Evolutionary conservation across 140 eudicot genomes (phyloP).

Genomic region (Stevia rebaudiana): DNA sequence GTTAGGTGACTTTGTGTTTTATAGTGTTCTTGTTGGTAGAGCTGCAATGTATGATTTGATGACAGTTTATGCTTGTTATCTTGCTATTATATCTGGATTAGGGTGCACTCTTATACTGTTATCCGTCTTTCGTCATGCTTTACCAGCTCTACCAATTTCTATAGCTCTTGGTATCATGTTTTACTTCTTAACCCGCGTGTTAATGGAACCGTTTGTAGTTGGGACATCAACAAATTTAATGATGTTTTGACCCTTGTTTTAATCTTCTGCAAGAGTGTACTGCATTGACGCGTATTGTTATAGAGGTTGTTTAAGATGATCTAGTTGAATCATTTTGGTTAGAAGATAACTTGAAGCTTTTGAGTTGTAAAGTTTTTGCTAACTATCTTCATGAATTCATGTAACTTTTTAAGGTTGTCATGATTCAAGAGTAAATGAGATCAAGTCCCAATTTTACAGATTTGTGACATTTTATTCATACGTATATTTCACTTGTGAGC

Average conservation of each 20-base stretch:
- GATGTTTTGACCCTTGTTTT: constrained; percentile 57
- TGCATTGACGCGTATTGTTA: constrained; percentile 19
- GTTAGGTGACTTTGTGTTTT: constrained; percentile 92
- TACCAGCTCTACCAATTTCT: constrained; percentile 96
- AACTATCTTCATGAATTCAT: constrained; percentile 3
- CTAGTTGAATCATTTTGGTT: constrained; percentile 12
- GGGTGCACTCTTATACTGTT: constrained; percentile 91
- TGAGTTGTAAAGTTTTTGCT: constrained; percentile 30
- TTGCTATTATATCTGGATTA: constrained; percentile 91
- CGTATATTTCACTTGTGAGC: neutral
- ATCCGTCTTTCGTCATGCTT: constrained; percentile 88
- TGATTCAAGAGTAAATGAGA: constrained; percentile 28
- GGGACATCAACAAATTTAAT: constrained; percentile 72
- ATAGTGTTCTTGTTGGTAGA: constrained; percentile 96
- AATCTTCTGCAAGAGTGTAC: constrained; percentile 1
- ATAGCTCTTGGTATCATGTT: constrained; percentile 78
- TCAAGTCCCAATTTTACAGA: constrained; percentile 1
- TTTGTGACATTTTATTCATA: neutral
- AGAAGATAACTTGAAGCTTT: constrained; percentile 4
- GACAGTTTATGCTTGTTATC: constrained; percentile 99
- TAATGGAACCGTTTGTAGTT: constrained; percentile 97
- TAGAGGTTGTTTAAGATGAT: constrained; percentile 7
- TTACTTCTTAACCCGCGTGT: constrained; percentile 81
- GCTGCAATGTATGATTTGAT: constrained; percentile 99
- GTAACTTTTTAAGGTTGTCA: constrained; percentile 19